Evolutionary conservation across 169 alveolate species (phyloP), one percentile per base, ranked within the genome.

Genomic region (Eimeria brunetti): DNA sequence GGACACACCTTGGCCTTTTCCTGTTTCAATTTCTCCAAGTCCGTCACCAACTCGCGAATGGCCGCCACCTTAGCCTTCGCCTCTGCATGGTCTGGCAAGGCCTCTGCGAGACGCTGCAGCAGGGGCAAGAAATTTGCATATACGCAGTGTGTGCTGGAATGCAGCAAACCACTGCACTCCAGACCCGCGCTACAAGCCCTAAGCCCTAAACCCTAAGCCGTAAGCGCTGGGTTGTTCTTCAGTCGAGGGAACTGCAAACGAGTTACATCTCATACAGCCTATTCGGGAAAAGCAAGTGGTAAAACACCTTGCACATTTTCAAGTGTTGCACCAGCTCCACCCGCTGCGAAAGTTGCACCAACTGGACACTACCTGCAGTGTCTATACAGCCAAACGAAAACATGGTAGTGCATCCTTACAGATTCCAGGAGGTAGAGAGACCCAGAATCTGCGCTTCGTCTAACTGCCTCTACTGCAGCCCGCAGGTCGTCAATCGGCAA

Each of bases 1-100:
- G 22, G 0, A 76, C 91, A 56, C n/a, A 84, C 91, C 8, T 60
- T 27, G 20, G 91, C 75, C n/a, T 84, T 84, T 75, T 84, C 91
- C 11, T 56, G 73, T 16, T 56, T 53, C 8, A 84, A 78, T 51
- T 33, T 75, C 76, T 84, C 78, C 62, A 84, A 6, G 49, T 84
- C 46, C 38, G 14, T 16, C 44, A 33, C 64, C 56, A 84, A 46
- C 58, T 58, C 41, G 56, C 91, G 53, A 58, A 84, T 58, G 36
- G 46, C 36, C 7, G n/a, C 51, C 30, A 58, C 58, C 20, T 56
- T 84, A 27, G 91, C 51, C 9, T 62, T 38, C 20, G 60, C 91
- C n/a, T 84, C 91, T 51, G 78, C 78, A 58, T 84, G 91, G 16
- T 56, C 76, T 51, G 91, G 76, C n/a, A 84, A 36, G 0, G 76